Evolutionary conservation across 768 basidiomycete species (phyloP).

Genomic region (Calvatia gigantea): DNA sequence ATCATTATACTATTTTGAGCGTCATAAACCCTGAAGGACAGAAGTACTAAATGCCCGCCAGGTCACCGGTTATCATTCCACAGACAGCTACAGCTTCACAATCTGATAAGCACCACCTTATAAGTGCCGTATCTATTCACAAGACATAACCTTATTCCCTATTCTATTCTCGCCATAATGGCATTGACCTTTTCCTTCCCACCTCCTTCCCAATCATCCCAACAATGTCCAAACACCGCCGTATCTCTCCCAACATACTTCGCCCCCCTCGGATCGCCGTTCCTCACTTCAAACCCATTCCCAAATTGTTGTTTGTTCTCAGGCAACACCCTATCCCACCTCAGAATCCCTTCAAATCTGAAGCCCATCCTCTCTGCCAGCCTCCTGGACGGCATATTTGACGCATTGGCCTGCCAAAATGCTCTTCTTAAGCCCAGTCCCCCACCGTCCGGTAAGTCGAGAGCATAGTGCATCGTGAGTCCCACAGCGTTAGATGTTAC

Average conservation of each 20-base stretch:
- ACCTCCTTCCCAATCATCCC: constrained; percentile 53
- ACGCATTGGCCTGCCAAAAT: constrained; percentile 53
- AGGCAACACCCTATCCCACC: constrained; percentile 53
- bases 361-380: constrained; percentile 63
- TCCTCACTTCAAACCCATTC: constrained; percentile 31
- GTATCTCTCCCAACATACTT: constrained; percentile 38
- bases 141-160: too few species aligned
- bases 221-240: constrained; percentile 41
- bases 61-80: too few species aligned
- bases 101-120: too few species aligned
- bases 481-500: constrained; percentile 54
- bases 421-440: constrained; percentile 59
- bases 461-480: constrained; percentile 44
- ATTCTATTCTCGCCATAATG: constrained; percentile 25
- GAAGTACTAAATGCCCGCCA: too few species aligned
- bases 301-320: constrained; percentile 31
- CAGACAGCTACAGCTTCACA: too few species aligned
- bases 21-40: too few species aligned
- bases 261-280: constrained; percentile 25
- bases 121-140: too few species aligned
- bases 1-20: too few species aligned
- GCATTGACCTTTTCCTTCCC: constrained; percentile 27
- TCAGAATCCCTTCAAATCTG: constrained; percentile 43
- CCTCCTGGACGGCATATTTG: constrained; percentile 44
- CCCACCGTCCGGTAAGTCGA: constrained; percentile 33